These are phyloP conservation scores for Phaeotremella skinneri DNA, from an alignment of 768 basidiomycete species.

Conservation along the genomic window DNA sequence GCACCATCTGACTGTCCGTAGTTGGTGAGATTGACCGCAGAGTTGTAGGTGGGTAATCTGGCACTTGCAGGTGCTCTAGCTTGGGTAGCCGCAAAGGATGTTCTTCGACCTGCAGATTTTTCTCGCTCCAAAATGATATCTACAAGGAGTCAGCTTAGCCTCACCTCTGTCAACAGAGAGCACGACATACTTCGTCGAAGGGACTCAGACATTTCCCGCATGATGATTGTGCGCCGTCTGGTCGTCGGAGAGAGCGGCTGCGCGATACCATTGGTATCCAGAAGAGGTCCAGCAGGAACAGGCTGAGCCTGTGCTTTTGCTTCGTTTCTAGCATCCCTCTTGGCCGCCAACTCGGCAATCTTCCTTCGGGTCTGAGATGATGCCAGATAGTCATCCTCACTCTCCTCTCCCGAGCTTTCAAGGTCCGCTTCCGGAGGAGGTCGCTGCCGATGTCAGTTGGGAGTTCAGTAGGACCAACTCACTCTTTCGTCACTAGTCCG, in stretches of 20 bases:
- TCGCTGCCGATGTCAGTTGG: slow-evolving; percentile 6
- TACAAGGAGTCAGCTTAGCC: slow-evolving; percentile 8
- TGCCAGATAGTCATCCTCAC: slow-evolving; percentile 32
- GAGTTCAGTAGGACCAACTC: neutral
- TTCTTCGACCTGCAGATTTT: slow-evolving; percentile 29
- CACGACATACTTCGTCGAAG: slow-evolving; percentile 36
- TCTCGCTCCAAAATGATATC: slow-evolving; percentile 45
- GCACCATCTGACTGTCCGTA: slow-evolving; percentile 19
- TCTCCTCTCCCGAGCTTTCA: slow-evolving; percentile 32
- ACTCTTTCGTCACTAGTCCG: neutral
- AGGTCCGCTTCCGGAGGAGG: slow-evolving; percentile 27
- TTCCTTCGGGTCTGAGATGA: slow-evolving; percentile 35
- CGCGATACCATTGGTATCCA: slow-evolving; percentile 22
- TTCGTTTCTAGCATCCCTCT: slow-evolving; percentile 22
- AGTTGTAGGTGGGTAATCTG: slow-evolving; percentile 16
- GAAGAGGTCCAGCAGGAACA: slow-evolving; percentile 16
- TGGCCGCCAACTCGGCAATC: slow-evolving; percentile 34
- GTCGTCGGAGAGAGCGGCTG: slow-evolving; percentile 41
- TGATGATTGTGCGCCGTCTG: slow-evolving; percentile 38
- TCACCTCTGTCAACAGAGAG: neutral
- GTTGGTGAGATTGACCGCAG: slow-evolving; percentile 30
- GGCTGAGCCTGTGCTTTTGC: slow-evolving; percentile 11
- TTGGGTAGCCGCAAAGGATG: neutral
- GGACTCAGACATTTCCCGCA: slow-evolving; percentile 45
- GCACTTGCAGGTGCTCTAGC: slow-evolving; percentile 9